Evolutionary conservation across 805 yeast genomes (phyloP), one percentile per base, ranked within the genome.

Genomic region (Wickerhamomyces bovis): DNA sequence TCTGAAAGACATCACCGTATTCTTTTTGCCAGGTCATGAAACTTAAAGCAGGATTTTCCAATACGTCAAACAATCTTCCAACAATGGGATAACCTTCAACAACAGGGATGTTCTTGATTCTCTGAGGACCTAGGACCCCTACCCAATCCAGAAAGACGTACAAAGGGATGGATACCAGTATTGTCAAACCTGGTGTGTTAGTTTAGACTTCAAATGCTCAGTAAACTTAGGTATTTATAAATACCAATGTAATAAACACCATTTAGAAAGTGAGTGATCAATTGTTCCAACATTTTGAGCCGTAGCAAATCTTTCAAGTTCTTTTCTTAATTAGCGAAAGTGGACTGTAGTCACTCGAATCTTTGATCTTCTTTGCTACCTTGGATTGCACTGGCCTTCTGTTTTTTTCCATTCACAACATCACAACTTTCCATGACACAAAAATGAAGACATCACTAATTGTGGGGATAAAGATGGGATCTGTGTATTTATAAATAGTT

Each of bases 1-100:
- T 69, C 54, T 85, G 92, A 57, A 75, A 84, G 1, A 83, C 75
- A 7, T 68, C 62, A 5, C 76, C 72, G 50, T 73, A 71, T 13
- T 49, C 47, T n/a, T 60, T 41, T 1, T 73, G 44, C 79, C 87
- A 77, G 15, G 62, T 49, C 43, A 62, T 49, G 55, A 76, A 81
- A 9, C 63, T 63, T 16, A 68, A 44, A 11, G 86, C 75, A 0
- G 88, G 86, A 42, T 77, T 72, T 22, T 61, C 35, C 28, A 67
- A 54, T 1, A 76, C 67, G 43, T 72, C 76, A 42, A 70, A 63
- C 4, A 76, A 51, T 53, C 72, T 75, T 0, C 86, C 85, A 2
- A 78, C 64, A 9, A 80, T 52, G 0, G 86, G 85, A 21, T 57
- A 65, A 0, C 76, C 70, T 0, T 76, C 74, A 4, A 79, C 68